Base-by-base conservation (phyloP, 2,329 filamentous ascomycete species). In the Akanthomyces dipterigenus region DNA sequence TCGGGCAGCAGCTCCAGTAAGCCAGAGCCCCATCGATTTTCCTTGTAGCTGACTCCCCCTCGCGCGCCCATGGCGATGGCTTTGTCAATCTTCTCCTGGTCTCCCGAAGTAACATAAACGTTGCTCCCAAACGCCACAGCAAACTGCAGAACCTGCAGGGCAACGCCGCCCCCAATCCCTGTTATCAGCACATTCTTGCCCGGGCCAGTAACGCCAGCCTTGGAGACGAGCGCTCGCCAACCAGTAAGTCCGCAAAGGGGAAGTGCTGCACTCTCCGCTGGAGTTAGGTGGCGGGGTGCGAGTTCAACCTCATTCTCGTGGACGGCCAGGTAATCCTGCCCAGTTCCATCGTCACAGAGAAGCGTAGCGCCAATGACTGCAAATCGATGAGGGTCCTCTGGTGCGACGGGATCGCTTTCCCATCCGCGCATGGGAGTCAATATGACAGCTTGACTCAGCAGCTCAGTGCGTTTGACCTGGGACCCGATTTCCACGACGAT, bases 161-260 rank as follows among this genome's bases (percentile, higher is more conserved):
- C 93, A 1, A 97, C 93, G 49, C 93, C 93, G 40, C 93, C 93
- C 0, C 93, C 93, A 72, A 98, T 96, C 0, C 93, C 93, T 5
- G 93, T 97, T 43, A 98, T 77, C 34, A 98, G 78, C 5, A 98
- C 80, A 70, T 96, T 96, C 63, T 84, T 77, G 2, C 90, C 90
- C 0, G 76, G 74, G 61, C 78, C 76, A 4, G 83, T 82, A 65
- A 87, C 85, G 4, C 81, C 83, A 54, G 82, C 86, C 80, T 98
- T 98, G 8, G 84, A 88, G 56, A 95, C 84, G 43, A 96, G 77
- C 0, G 93, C 93, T 46, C 93, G 81, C 91, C 91, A 98, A 8
- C 84, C 93, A 1, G 93, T 98, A 64, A 97, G 71, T 0, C 93
- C 93, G 0, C 91, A 91, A 31, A 97, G 77, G 2, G 93, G 92